Conservation (phyloP, 2,329 filamentous ascomycete genomes). For the Ophiostoma australiae region DNA sequence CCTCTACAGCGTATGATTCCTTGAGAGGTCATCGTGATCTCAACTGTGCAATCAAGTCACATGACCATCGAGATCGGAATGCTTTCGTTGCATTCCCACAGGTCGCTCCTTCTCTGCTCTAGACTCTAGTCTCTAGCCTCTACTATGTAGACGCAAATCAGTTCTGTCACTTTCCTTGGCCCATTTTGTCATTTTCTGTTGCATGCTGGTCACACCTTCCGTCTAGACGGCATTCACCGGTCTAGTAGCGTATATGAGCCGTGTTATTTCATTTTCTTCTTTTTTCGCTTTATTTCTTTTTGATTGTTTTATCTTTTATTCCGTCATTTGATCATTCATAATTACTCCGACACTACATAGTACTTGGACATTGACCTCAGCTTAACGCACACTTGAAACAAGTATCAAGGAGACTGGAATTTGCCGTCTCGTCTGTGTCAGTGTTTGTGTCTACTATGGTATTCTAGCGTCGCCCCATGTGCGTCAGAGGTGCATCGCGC, state of each 20-base stretch:
- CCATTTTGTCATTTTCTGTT: not conserved
- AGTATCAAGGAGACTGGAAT: constrained; percentile 3
- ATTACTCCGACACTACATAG: not conserved
- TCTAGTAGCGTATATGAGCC: constrained; percentile 2
- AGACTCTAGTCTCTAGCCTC: not conserved
- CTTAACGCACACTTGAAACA: not conserved
- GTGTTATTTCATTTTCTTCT: not conserved
- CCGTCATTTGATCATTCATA: not conserved
- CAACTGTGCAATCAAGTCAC: not conserved
- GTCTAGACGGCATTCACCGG: not conserved
- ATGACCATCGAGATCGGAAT: not conserved
- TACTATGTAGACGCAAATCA: no score
- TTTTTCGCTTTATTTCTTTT: not conserved
- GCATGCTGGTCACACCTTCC: not conserved
- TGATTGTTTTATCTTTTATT: not conserved
- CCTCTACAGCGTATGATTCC: no score
- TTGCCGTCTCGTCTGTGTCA: constrained; percentile 7
- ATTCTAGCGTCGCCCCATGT: not conserved
- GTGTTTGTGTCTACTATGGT: not conserved
- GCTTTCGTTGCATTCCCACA: not conserved
- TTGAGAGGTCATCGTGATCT: no score
- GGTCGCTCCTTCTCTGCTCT: not conserved
- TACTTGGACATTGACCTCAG: not conserved
- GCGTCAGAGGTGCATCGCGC: not conserved
- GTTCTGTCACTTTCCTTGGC: not conserved